A percentile compares a stretch with the other conserved stretches of the same genome.
These are phyloP conservation scores for Glycine tomentella DNA, from an alignment of 306 rosid genomes.

Conservation along the genomic window DNA sequence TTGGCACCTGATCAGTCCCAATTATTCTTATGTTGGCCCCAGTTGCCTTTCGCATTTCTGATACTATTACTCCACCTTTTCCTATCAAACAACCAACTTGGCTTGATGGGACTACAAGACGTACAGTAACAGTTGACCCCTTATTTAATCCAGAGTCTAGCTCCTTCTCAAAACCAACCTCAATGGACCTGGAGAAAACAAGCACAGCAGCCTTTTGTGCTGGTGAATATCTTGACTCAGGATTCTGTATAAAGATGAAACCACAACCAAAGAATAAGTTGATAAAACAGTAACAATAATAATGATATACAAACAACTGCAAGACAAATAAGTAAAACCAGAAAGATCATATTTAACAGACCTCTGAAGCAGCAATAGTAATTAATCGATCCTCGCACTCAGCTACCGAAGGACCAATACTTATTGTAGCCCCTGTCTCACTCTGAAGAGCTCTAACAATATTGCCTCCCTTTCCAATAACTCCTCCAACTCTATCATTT, in stretches of 20 bases:
- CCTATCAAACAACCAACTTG: constrained; percentile 98
- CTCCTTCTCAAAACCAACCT: constrained; percentile 74
- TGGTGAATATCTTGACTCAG: constrained; percentile 85
- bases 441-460: constrained; percentile 83
- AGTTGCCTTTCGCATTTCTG: constrained; percentile 88
- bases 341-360: constrained; percentile 49
- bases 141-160: constrained; percentile 62
- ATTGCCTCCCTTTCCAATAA: constrained; percentile 92
- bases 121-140: constrained; percentile 70
- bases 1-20: constrained; percentile 81
- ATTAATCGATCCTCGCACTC: constrained; percentile 86
- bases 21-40: constrained; percentile 78
- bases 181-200: constrained; percentile 81
- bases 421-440: constrained; percentile 89
- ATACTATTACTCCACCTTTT: constrained; percentile 84
- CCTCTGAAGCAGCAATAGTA: constrained; percentile 88
- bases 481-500: constrained; percentile 85
- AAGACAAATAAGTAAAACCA: constrained; percentile 35
- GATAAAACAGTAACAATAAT: constrained; percentile 16
- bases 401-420: constrained; percentile 67
- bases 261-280: constrained; percentile 15
- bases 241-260: constrained; percentile 61
- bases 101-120: constrained; percentile 77
- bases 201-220: constrained; percentile 92
- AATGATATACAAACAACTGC: constrained; percentile 22